Evolutionary conservation across 192 early-diverging fungal genomes (phyloP).

Genomic region (Umbelopsis isabellina): DNA sequence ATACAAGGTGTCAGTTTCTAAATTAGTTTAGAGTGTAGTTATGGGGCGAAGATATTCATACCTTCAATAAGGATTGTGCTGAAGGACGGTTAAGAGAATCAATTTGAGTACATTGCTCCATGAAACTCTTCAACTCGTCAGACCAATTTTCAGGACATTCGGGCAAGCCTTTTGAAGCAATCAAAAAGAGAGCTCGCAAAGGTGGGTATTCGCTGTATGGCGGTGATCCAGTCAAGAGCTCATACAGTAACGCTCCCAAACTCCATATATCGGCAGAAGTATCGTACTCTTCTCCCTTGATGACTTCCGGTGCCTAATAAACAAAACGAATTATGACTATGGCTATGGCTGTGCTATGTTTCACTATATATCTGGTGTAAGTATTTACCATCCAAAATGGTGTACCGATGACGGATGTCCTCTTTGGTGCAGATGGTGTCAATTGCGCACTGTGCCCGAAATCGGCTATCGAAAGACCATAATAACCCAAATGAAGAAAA

Average conservation of each 20-base stretch:
- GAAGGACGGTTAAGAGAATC: slow-evolving; percentile 69
- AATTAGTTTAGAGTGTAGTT: background rate
- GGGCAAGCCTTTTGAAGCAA: background rate
- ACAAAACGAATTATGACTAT: background rate
- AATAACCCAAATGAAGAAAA: background rate
- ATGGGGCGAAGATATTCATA: background rate
- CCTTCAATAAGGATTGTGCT: slow-evolving; percentile 37
- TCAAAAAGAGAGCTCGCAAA: slow-evolving; percentile 32
- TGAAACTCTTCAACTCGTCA: slow-evolving; percentile 69
- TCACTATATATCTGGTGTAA: too few relatives aligned
- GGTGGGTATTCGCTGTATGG: slow-evolving; percentile 81
- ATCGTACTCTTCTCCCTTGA: slow-evolving; percentile 84
- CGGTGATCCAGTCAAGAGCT: slow-evolving; percentile 91
- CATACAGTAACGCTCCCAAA: slow-evolving; percentile 88
- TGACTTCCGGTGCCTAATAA: slow-evolving; percentile 78
- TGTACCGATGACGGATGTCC: slow-evolving; percentile 81
- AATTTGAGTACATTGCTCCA: slow-evolving; percentile 68
- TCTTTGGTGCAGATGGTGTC: slow-evolving; percentile 72
- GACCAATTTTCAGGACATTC: slow-evolving; percentile 58
- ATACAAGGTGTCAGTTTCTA: background rate
- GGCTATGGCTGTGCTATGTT: background rate
- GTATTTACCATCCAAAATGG: slow-evolving; percentile 84
- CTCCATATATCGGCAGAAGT: slow-evolving; percentile 90
- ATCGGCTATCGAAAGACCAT: slow-evolving; percentile 45
- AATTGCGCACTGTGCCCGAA: slow-evolving; percentile 92